Conservation (phyloP, 805 yeast genomes). For the Hanseniaspora hatyaiensis region DNA sequence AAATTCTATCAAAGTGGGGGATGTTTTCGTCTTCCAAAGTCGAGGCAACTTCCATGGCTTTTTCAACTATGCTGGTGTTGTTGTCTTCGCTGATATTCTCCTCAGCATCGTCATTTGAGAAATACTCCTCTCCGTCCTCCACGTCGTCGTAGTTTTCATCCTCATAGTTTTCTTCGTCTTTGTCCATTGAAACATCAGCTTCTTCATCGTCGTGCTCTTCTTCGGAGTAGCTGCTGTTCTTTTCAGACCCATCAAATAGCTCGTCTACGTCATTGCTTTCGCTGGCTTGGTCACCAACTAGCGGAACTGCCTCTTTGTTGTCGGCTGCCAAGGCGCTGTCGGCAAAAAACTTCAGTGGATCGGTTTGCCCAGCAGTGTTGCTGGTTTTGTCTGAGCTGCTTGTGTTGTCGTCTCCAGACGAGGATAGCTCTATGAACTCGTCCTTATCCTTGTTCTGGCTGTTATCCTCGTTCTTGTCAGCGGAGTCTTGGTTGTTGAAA, state of each 20-base stretch:
- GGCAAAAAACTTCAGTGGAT: slow-evolving; percentile 1
- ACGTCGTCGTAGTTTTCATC: slow-evolving; percentile 21
- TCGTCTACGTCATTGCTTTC: slow-evolving; percentile 18
- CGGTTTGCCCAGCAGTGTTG: neutral
- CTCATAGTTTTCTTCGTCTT: too few species aligned
- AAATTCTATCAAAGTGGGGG: slow-evolving; percentile 11
- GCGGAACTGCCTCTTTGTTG: neutral
- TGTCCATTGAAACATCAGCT: too few species aligned
- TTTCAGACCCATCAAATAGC: slow-evolving; percentile 25
- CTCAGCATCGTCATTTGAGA: neutral
- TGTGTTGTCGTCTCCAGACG: slow-evolving; percentile 1
- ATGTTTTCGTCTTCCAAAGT: neutral
- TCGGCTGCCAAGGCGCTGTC: slow-evolving; percentile 2
- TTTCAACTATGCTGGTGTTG: neutral
- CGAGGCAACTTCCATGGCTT: neutral
- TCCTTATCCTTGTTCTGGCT: neutral
- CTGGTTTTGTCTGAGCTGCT: too few species aligned
- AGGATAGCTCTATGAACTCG: neutral
- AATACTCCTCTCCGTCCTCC: neutral
- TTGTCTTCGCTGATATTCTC: neutral
- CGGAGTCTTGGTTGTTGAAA: slow-evolving; percentile 1
- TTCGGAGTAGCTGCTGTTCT: slow-evolving; percentile 19
- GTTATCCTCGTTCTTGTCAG: slow-evolving; percentile 7
- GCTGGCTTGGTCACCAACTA: neutral
- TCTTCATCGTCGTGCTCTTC: too few species aligned